phyloP scores from a whole-genome alignment of 169 alveolate genomes.

The Toxoplasma gondii region DNA sequence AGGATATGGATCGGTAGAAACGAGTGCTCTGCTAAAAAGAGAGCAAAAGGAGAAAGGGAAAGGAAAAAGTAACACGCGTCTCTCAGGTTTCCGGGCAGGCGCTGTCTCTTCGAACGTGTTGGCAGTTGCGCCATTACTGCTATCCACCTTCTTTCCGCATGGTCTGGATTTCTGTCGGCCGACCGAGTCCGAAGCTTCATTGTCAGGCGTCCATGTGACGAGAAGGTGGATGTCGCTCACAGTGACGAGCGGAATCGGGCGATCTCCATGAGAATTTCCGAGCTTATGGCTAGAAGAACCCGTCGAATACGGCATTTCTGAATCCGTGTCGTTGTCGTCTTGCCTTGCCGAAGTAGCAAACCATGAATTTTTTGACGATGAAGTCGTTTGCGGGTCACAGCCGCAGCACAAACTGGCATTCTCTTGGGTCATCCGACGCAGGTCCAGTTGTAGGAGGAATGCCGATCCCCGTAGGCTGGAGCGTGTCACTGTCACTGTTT shows the following conservation, averaged over 20 bases:
- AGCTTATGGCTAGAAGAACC: not conserved
- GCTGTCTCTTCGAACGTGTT: not conserved
- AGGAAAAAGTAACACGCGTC: not conserved
- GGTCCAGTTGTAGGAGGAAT: constrained; percentile 21
- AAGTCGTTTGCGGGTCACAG: too few relatives aligned
- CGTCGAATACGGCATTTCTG: not conserved
- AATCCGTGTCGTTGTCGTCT: not conserved
- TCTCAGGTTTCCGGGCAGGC: not conserved
- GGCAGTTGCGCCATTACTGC: not conserved
- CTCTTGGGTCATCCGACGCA: not conserved
- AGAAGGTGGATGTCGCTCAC: constrained; percentile 1
- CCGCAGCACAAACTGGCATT: not conserved
- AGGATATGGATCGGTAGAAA: not conserved
- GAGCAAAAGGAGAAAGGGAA: constrained; percentile 7
- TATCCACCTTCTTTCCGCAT: not conserved
- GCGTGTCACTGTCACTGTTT: not conserved
- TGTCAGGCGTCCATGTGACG: not conserved
- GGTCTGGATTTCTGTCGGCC: not conserved
- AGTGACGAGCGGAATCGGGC: not conserved
- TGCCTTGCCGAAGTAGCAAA: not conserved
- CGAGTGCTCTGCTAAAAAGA: not conserved
- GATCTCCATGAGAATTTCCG: not conserved
- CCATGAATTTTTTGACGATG: too few relatives aligned
- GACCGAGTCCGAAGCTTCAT: not conserved
- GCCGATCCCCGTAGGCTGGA: constrained; percentile 11